Evolutionary conservation across 495 filamentous ascomycete genomes (phyloP).

Genomic region (Neurospora cerealis): DNA sequence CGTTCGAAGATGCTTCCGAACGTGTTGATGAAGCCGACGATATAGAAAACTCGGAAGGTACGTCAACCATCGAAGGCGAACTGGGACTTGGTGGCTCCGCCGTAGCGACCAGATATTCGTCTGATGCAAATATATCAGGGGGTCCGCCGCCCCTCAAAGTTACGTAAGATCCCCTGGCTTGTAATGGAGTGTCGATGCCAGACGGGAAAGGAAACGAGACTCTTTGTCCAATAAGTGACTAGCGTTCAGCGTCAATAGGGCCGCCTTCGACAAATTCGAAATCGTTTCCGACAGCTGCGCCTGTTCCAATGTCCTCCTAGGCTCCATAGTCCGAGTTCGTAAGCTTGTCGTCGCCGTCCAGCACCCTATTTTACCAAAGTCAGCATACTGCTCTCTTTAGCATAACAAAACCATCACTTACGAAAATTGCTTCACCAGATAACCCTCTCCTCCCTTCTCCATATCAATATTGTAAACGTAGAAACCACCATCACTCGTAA

Average conservation of each 20-base stretch:
- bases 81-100: background rate
- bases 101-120: background rate
- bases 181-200: background rate
- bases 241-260: background rate
- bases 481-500: conserved; percentile 89
- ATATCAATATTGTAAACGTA: conserved; percentile 93
- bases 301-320: conserved; percentile 6
- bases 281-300: background rate
- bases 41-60: background rate
- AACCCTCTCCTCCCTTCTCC: conserved; percentile 91
- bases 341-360: conserved; percentile 41
- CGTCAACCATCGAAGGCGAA: background rate
- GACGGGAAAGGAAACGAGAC: background rate
- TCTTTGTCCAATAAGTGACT: background rate
- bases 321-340: conserved; percentile 32
- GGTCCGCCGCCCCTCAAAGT: background rate
- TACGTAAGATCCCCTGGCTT: background rate
- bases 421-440: conserved; percentile 81
- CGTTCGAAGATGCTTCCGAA: background rate
- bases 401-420: conserved; percentile 33
- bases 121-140: background rate
- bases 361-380: conserved; percentile 27
- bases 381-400: background rate
- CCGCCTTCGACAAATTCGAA: background rate
- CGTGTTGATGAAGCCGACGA: background rate